Evolutionary conservation across 2,329 filamentous ascomycete genomes (phyloP).

Genomic region (Berkeleyomyces basicola): DNA sequence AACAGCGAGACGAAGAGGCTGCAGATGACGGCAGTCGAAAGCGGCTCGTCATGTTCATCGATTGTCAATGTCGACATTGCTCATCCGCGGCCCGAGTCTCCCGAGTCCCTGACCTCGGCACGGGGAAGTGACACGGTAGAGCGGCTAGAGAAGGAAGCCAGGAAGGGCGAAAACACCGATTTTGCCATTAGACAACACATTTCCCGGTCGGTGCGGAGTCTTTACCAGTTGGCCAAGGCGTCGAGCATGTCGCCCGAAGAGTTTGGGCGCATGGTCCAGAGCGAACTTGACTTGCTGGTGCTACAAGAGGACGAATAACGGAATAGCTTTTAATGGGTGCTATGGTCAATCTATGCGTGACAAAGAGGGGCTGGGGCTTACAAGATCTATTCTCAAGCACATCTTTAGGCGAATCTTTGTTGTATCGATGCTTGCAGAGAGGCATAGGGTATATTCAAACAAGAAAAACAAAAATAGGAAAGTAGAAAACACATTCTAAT

Average conservation of each 20-base stretch:
- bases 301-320: slow-evolving; percentile 44
- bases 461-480: too few relatives aligned
- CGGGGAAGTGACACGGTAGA: slow-evolving; percentile 42
- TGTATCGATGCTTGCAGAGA: neutral
- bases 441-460: neutral
- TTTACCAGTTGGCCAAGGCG: slow-evolving; percentile 53
- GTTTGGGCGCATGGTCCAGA: slow-evolving; percentile 55
- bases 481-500: too few relatives aligned
- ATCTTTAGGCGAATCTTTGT: too few relatives aligned
- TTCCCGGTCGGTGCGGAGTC: slow-evolving; percentile 57
- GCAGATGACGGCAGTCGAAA: neutral
- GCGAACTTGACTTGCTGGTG: slow-evolving; percentile 52
- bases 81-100: slow-evolving; percentile 43
- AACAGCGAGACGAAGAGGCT: neutral
- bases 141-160: slow-evolving; percentile 39
- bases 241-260: slow-evolving; percentile 59
- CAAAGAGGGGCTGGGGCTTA: neutral
- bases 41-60: slow-evolving; percentile 4
- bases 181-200: slow-evolving; percentile 66
- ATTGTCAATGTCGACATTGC: slow-evolving; percentile 23
- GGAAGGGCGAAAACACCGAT: slow-evolving; percentile 45
- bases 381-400: too few relatives aligned
- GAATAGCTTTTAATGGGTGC: neutral
- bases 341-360: neutral
- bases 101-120: slow-evolving; percentile 41